A percentile compares a stretch with the other conserved stretches of the same genome.
These are phyloP conservation scores for Tephrocybe sp. DNA, from an alignment of 768 basidiomycete genomes.

Conservation along the genomic window DNA sequence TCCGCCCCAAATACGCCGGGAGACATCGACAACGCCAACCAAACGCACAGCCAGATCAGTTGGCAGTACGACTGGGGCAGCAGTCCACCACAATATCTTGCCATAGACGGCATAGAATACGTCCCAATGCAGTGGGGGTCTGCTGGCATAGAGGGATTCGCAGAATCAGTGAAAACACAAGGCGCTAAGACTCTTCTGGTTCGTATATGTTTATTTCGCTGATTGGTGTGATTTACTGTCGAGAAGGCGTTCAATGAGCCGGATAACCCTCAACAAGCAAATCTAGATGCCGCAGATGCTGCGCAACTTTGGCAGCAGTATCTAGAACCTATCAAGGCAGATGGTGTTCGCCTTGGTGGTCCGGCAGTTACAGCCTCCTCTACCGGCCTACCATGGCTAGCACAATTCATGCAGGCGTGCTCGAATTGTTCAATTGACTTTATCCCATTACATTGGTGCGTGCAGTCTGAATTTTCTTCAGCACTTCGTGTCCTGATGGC, in stretches of 20 bases:
- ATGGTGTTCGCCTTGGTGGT: constrained; percentile 50
- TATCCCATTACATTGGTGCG: constrained; percentile 46
- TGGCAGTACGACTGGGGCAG: constrained; percentile 59
- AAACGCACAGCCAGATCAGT: constrained; percentile 37
- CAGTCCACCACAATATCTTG: constrained; percentile 39
- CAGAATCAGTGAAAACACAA: constrained; percentile 35
- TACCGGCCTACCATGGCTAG: constrained; percentile 53
- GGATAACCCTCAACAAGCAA: constrained; percentile 49
- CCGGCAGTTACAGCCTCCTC: constrained; percentile 55
- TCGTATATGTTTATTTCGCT: constrained; percentile 9
- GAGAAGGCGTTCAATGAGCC: constrained; percentile 44
- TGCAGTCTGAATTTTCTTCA: constrained; percentile 14
- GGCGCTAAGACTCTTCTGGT: constrained; percentile 51
- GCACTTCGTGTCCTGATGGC: constrained; percentile 26
- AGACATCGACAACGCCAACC: constrained; percentile 44
- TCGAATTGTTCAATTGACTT: constrained; percentile 47
- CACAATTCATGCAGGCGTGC: constrained; percentile 51
- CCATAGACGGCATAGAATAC: constrained; percentile 40
- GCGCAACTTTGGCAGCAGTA: constrained; percentile 57
- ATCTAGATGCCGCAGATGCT: constrained; percentile 41
- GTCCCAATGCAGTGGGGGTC: constrained; percentile 56
- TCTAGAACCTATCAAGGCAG: constrained; percentile 50
- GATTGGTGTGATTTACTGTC: constrained; percentile 43
- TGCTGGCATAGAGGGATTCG: constrained; percentile 34
- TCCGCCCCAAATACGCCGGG: constrained; percentile 35